phyloP scores from a whole-genome alignment of 768 basidiomycete genomes.

The Tephrocybe rancida region DNA sequence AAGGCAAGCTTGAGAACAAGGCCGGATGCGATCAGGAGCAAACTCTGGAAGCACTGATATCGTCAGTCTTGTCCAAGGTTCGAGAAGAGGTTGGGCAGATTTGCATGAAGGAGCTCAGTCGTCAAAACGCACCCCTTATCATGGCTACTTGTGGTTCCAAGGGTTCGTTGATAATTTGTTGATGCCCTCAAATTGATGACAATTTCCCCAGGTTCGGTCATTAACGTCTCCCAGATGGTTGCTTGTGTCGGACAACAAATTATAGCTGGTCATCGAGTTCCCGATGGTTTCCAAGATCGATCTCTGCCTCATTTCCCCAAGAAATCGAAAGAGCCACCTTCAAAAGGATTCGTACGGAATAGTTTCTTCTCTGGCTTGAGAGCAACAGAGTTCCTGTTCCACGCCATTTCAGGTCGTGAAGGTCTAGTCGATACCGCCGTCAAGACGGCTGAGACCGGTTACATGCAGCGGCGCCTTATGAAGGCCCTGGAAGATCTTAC shows the following conservation, averaged over 20 bases:
- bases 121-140: slow-evolving; percentile 95
- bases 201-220: slow-evolving; percentile 73
- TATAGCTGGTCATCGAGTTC: slow-evolving; percentile 96
- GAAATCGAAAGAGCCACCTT: slow-evolving; percentile 93
- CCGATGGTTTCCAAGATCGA: slow-evolving; percentile 98
- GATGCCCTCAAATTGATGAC: neutral
- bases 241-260: slow-evolving; percentile 99
- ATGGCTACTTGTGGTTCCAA: slow-evolving; percentile 99
- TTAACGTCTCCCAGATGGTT: slow-evolving; percentile 99
- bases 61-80: slow-evolving; percentile 90
- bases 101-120: slow-evolving; percentile 97
- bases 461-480: slow-evolving; percentile 99
- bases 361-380: slow-evolving; percentile 92
- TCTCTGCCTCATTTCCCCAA: slow-evolving; percentile 99
- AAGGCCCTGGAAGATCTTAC: slow-evolving; percentile 98
- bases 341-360: slow-evolving; percentile 97
- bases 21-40: slow-evolving; percentile 98
- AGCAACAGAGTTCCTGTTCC: slow-evolving; percentile 97
- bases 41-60: slow-evolving; percentile 96
- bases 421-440: slow-evolving; percentile 99
- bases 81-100: slow-evolving; percentile 96
- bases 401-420: slow-evolving; percentile 98
- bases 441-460: slow-evolving; percentile 99
- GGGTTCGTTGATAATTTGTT: slow-evolving; percentile 48
- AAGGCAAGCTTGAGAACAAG: slow-evolving; percentile 91